These are phyloP conservation scores for Chalciporus sphaerocephalus DNA, from an alignment of 768 basidiomycete species.

Conservation along the genomic window DNA sequence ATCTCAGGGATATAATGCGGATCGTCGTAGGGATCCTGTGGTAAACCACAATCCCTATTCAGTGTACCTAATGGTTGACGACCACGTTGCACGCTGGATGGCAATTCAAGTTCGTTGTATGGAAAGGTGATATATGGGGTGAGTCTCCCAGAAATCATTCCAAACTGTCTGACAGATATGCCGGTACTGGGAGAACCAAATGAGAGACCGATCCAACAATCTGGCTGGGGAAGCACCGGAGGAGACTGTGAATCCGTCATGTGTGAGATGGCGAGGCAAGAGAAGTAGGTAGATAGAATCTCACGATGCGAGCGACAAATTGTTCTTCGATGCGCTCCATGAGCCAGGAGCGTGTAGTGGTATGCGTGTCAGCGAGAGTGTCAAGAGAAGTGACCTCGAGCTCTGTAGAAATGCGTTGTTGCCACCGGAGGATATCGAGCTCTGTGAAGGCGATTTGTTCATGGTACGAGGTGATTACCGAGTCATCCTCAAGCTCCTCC, in stretches of 20 bases:
- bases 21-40: neutral
- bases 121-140: neutral
- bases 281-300: no score
- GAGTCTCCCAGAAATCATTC: conserved; percentile 5
- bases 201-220: conserved; percentile 6
- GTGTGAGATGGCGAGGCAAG: neutral
- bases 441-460: neutral
- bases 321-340: no score
- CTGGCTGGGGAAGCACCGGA: neutral
- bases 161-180: conserved; percentile 1
- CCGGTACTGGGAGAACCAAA: conserved; percentile 2
- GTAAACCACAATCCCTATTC: neutral
- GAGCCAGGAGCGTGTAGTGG: no score
- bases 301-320: no score
- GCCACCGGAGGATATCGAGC: neutral
- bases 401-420: neutral
- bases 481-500: neutral
- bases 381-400: neutral
- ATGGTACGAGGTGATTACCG: neutral
- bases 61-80: conserved; percentile 1
- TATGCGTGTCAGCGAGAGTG: no score
- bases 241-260: neutral
- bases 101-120: neutral
- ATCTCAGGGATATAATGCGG: neutral
- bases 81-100: neutral